These are phyloP conservation scores for Plasmopara halstedii DNA, from an alignment of 352 stramenopile species.

Conservation along the genomic window DNA sequence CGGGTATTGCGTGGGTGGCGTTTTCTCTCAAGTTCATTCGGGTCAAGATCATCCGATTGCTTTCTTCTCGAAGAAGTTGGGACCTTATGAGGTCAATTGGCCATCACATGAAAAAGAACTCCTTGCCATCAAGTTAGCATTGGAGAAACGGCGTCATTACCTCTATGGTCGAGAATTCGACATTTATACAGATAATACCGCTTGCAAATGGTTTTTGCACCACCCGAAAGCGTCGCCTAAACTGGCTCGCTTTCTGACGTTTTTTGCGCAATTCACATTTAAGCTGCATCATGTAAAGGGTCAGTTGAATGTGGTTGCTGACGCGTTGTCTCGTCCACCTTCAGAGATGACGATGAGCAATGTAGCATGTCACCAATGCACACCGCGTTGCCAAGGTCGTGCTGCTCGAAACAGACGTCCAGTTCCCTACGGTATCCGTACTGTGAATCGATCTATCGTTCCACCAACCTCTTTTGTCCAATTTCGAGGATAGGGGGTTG, in stretches of 20 bases:
- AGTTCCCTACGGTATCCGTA: no score
- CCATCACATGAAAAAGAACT: conserved; percentile 1
- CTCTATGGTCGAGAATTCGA: background rate
- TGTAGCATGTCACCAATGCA: background rate
- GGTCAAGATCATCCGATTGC: conserved; percentile 1
- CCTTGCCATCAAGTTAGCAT: background rate
- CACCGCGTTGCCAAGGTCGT: no score
- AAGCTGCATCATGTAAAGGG: background rate
- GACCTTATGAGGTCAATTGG: background rate
- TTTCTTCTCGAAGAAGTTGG: conserved; percentile 2
- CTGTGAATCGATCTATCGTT: no score
- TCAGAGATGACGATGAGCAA: background rate
- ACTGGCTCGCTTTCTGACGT: background rate
- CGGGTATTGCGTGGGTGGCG: background rate
- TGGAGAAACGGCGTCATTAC: background rate
- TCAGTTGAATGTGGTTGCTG: background rate
- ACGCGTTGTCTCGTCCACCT: background rate
- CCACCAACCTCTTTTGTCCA: no score
- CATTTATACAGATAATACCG: background rate
- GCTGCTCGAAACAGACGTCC: no score
- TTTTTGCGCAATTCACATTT: conserved; percentile 1
- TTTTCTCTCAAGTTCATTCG: background rate
- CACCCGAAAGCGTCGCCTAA: background rate
- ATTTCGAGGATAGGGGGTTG: no score
- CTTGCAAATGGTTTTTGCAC: background rate